Base-by-base conservation (phyloP, 495 filamentous ascomycete genomes). In the Lasiosphaeriaceae sp. region DNA sequence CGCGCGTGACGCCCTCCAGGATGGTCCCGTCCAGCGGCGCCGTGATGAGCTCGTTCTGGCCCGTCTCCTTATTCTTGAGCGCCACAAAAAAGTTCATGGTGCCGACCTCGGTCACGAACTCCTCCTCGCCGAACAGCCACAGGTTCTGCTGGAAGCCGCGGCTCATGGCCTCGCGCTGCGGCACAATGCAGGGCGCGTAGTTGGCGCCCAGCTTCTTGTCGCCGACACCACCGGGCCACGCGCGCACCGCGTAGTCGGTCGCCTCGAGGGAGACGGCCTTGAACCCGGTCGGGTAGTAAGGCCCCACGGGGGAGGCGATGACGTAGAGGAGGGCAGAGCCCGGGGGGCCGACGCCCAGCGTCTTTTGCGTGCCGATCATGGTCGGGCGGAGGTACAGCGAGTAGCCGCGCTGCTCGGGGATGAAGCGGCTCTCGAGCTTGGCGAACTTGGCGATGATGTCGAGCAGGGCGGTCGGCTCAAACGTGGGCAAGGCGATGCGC, bases 131-230 rank as follows among this genome's bases (percentile, higher is more conserved):
- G 65, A 97, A 97, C 31, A 98, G 77, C 94, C 94, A 98, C 50
- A 98, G 78, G 71, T 97, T 97, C 80, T 98, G 94, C 73, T 98
- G 93, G 81, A 89, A 96, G 31, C 94, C 94, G 17, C 90, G 81
- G 58, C 81, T 84, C 24, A 93, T 92, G 17, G 94, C 94, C 70
- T 96, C 80, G 55, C 92, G 80, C 74, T 97, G 95, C 11, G 95
- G 94, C 22, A 96, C 75, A 59, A 98, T 92, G 72, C 93, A 96
- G 2, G 95, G 93, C 16, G 94, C 94, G 69, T 98, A 98, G 80
- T 98, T 98, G 58, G 92, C 93, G 57, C 94, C 94, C 19, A 98
- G 84, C 79, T 98, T 98, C 83, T 91, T 94, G 76, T 96, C 89
- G 63, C 94, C 94, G 9, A 96, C 91, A 64, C 94, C 94, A 53